phyloP scores from a whole-genome alignment of 495 filamentous ascomycete genomes.

The Bombardia bombarda region DNA sequence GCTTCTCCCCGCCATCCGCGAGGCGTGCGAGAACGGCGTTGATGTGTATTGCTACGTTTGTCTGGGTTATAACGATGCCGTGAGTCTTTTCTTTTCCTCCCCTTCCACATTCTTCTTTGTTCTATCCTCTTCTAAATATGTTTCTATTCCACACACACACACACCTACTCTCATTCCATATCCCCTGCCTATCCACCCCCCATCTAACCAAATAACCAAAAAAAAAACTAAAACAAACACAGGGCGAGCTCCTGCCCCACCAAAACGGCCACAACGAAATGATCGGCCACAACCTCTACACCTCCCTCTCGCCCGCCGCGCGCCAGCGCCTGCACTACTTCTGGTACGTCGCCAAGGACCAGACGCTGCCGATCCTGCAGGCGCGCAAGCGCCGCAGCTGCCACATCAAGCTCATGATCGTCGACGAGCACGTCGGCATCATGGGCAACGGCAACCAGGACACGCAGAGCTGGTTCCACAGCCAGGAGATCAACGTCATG shows the following conservation, averaged over 20 bases:
- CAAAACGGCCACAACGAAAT: conserved; percentile 74
- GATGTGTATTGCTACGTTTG: conserved; percentile 62
- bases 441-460: conserved; percentile 74
- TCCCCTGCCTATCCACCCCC: background rate
- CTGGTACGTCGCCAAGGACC: conserved; percentile 69
- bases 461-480: conserved; percentile 74
- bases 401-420: conserved; percentile 70
- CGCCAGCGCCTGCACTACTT: conserved; percentile 44
- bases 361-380: conserved; percentile 55
- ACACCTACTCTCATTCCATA: too few relatives aligned
- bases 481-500: conserved; percentile 69
- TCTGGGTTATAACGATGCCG: conserved; percentile 69
- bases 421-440: conserved; percentile 59
- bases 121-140: too few relatives aligned
- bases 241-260: conserved; percentile 64
- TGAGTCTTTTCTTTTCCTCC: too few relatives aligned
- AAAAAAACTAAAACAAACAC: background rate
- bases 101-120: too few relatives aligned
- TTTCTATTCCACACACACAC: too few relatives aligned
- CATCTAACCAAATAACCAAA: background rate
- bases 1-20: conserved; percentile 50
- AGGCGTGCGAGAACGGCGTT: conserved; percentile 58
- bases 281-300: conserved; percentile 50
- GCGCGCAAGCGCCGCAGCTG: conserved; percentile 55
- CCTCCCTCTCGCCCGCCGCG: conserved; percentile 37